Evolutionary conservation across 1,139 yeast genomes (phyloP), one percentile per base, ranked within the genome.

Genomic region (Pichia sorboxylosa): DNA sequence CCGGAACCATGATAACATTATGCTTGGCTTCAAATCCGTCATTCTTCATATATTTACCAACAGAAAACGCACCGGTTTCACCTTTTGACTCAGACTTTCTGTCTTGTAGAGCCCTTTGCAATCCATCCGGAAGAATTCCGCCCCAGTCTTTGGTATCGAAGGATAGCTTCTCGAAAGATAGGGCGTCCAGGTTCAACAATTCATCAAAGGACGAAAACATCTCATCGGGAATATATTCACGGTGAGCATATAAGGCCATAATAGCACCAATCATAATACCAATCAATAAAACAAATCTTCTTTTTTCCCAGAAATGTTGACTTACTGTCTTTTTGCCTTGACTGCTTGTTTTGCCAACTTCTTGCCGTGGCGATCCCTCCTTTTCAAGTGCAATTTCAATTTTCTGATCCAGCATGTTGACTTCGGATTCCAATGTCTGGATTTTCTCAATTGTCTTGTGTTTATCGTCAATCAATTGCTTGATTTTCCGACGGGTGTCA

Each of bases 1-100:
- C 98, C 0, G 98, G 98, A 17, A 90, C 85, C 75, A 90, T 69
- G 8, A 90, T 72, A 11, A 90, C 94, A 13, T 94, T 94, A 54
- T 72, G 67, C 40, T 79, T 71, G 1, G 73, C 66, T 0, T 64
- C 51, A 30, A 69, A 55, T 28, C 69, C 67, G 20, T 61, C 65
- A 6, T 60, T 53, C 17, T 58, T 59, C 62, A 87, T 59, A 32
- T 79, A 64, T 43, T 66, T 69, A 3, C 98, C 98, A 17, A 85
- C 94, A 1, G 92, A 83, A 57, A 90, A 90, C 39, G 83, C 93
- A 5, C 92, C 75, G 5, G 79, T 64, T 24, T 79, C 79, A 26
- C 59, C 60, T 24, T 61, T 53, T 30, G 58, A 55, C 27, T 57
- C 57, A 13, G 41, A 46, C 35, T 54, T 54, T 24, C 72, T 57